Base-by-base conservation (phyloP, 75 land plant genomes). In the Sequoiadendron giganteum region DNA sequence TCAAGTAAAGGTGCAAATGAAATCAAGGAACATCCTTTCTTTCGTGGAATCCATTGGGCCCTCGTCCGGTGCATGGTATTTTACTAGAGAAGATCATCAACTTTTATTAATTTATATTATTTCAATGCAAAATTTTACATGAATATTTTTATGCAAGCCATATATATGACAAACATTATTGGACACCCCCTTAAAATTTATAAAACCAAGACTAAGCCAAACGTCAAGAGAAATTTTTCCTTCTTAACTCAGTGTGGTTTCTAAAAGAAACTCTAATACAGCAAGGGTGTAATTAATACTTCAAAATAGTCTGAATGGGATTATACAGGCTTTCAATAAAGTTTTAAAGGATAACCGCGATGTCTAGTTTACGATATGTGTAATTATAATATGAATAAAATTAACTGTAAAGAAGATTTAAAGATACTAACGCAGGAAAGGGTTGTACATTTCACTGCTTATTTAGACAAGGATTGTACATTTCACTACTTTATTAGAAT, bases 1-100 rank as follows among this genome's bases (percentile, higher is more conserved):
- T 94, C 97, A 85, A 89, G 85, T n/a, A 92, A 85, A 10, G 99
- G 99, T 86, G 95, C 99, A 79, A 88, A 89, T 93, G 99, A 95
- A 85, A 95, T 98, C 87, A 98, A 98, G 84, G 42, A 91, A 32
- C 99, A 98, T 86, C 95, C 96, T 38, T 98, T 95, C 88, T 98
- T 98, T 89, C 88, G 90, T 61, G 97, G 92, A 52, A 95, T 98
- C 70, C 95, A 98, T 56, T 98, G 99, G 99, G 94, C 99, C 56
- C 93, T 97, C 40, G 92, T 98, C 19, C 97, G 99, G 36, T 89
- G 91, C 97, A 97, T 98, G 97, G 97, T 97, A 92, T 8, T 39
- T 56, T 5, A 30, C 61, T 76, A 48, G 7, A 47, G 47, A 9
- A 7, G 30, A n/a, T 10, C 5, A 45, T 45, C 84, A 82, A 25